These are phyloP conservation scores for Suillus fuscotomentosus DNA, from an alignment of 768 basidiomycete species.

Conservation along the genomic window DNA sequence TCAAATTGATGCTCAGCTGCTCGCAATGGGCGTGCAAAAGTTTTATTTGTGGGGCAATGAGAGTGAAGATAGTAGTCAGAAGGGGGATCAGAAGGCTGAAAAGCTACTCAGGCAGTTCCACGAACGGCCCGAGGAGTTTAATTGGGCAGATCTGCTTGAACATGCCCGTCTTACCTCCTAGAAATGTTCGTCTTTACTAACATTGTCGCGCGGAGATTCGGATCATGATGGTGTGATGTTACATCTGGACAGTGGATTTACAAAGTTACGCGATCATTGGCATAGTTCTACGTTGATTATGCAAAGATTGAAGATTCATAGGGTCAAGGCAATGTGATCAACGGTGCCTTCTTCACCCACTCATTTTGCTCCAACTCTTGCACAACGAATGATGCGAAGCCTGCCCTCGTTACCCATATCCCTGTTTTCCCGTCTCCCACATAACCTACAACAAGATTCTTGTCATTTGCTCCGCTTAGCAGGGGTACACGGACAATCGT, in stretches of 20 bases:
- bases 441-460: conserved; percentile 57
- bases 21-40: conserved; percentile 77
- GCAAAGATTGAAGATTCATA: not conserved
- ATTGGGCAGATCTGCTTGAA: conserved; percentile 78
- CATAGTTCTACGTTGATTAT: not conserved
- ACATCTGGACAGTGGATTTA: not conserved
- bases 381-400: conserved; percentile 60
- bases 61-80: conserved; percentile 7
- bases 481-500: conserved; percentile 70
- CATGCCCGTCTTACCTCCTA: conserved; percentile 30
- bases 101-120: conserved; percentile 70
- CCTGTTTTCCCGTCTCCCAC: conserved; percentile 61
- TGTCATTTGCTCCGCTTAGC: conserved; percentile 47
- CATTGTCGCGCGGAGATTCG: not conserved
- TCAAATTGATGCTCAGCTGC: conserved; percentile 82
- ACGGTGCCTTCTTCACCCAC: conserved; percentile 51
- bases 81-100: conserved; percentile 20
- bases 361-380: conserved; percentile 54
- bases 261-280: not conserved
- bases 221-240: not conserved
- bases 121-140: conserved; percentile 73
- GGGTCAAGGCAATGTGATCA: conserved; percentile 33
- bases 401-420: conserved; percentile 49
- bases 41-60: conserved; percentile 72
- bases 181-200: not conserved